Conservation (phyloP, 129 eudicot species). For the Apium graveolens region DNA sequence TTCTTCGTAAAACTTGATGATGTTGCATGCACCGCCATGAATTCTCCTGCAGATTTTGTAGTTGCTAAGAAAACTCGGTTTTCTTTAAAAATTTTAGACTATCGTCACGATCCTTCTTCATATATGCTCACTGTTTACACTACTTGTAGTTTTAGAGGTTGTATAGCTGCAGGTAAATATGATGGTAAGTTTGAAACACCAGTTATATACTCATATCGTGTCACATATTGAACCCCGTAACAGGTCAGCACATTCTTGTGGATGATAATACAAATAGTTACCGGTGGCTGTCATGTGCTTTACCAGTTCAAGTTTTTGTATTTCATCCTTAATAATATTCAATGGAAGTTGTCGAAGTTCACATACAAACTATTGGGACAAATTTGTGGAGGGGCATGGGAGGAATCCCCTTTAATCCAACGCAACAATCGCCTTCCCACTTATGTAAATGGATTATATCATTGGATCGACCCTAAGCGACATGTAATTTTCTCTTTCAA, state of each 20-base stretch:
- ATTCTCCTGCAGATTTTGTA: background rate
- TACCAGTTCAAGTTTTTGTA: background rate
- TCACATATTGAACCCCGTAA: background rate
- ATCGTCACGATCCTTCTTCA: background rate
- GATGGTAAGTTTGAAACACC: background rate
- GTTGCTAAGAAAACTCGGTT: background rate
- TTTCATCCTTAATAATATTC: background rate
- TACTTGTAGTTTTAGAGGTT: background rate
- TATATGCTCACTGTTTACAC: background rate
- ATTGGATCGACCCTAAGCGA: background rate
- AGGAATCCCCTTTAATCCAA: background rate
- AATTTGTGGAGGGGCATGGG: background rate
- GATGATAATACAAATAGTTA: background rate
- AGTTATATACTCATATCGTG: background rate
- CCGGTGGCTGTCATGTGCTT: background rate
- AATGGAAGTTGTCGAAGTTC: background rate
- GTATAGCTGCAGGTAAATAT: background rate
- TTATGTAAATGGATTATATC: background rate
- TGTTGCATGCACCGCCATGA: background rate
- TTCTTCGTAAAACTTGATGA: background rate
- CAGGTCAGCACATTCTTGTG: background rate
- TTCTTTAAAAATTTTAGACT: background rate
- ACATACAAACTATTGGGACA: background rate
- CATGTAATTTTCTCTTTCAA: background rate
- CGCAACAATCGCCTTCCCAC: background rate